A percentile compares a stretch with the other conserved stretches of the same genome.
These are phyloP conservation scores for Trichoderma sp. DNA, from an alignment of 2,329 filamentous ascomycete species.

Conservation along the genomic window DNA sequence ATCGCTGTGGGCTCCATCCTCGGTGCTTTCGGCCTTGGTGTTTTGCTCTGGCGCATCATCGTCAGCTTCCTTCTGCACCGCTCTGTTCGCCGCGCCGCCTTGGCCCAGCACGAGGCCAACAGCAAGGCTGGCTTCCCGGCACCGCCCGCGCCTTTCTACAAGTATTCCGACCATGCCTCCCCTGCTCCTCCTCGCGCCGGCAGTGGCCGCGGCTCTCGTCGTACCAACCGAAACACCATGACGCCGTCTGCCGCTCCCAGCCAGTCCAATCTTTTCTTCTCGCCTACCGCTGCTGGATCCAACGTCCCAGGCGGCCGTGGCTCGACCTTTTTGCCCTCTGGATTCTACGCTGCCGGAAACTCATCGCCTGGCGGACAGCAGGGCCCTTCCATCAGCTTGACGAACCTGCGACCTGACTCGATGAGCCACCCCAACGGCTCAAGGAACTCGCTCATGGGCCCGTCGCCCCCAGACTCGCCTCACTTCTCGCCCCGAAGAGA, in stretches of 20 bases:
- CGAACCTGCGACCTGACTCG: slow-evolving; percentile 59
- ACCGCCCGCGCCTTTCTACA: slow-evolving; percentile 59
- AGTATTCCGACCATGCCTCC: slow-evolving; percentile 59
- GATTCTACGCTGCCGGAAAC: slow-evolving; percentile 78
- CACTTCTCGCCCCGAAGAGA: slow-evolving; percentile 48
- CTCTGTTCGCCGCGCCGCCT: slow-evolving; percentile 81
- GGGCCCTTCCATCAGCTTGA: slow-evolving; percentile 56
- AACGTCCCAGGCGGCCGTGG: slow-evolving; percentile 61
- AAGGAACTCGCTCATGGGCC: slow-evolving; percentile 42
- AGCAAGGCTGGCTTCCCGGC: slow-evolving; percentile 64
- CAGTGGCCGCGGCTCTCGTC: slow-evolving; percentile 46
- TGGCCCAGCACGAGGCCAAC: slow-evolving; percentile 66
- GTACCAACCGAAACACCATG: slow-evolving; percentile 48
- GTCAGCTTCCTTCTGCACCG: slow-evolving; percentile 90
- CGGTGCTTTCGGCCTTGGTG: slow-evolving; percentile 74
- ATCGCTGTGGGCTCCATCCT: slow-evolving; percentile 89
- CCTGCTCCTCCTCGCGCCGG: slow-evolving; percentile 43
- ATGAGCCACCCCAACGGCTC: slow-evolving; percentile 44
- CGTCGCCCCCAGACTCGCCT: slow-evolving; percentile 65
- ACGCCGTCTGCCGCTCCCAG: slow-evolving; percentile 56
- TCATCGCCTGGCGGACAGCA: slow-evolving; percentile 47
- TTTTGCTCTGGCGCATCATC: slow-evolving; percentile 83
- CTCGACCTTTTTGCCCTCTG: slow-evolving; percentile 81
- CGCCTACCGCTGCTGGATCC: slow-evolving; percentile 74
- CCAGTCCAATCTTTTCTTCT: slow-evolving; percentile 83